Base-by-base conservation (phyloP, 768 basidiomycete species). In the Omphalotus guepiniiformis region DNA sequence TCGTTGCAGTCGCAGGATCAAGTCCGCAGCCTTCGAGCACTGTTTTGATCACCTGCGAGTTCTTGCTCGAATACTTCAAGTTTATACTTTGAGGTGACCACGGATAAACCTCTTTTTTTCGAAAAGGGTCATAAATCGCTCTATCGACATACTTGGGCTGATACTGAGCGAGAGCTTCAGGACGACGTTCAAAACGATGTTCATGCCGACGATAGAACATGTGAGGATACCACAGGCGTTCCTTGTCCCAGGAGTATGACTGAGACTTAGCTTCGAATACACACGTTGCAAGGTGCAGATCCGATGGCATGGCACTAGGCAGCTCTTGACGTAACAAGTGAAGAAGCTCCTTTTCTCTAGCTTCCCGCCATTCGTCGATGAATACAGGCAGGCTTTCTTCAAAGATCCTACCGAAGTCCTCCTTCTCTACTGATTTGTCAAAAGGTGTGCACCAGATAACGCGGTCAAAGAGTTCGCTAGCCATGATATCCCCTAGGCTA, bases 161-260 rank as follows among this genome's bases (percentile, higher is more conserved):
- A 4, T 4, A 9, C 12, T 13, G 6, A 5, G 18, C 18, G 11
- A 9, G 21, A n/a, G n/a, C n/a, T n/a, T n/a, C n/a, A n/a, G n/a
- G n/a, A n/a, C n/a, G n/a, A n/a, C n/a, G n/a, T n/a, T n/a, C n/a
- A n/a, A n/a, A n/a, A n/a, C 46, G 39, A 6, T 13, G 1, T 15
- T 44, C 32, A n/a, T n/a, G n/a, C n/a, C 16, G 4, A 13, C 39
- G 46, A 4, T 39, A 32, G 12, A 47, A 47, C 28, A 47, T 30
- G n/a, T 38, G 37, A 32, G 46, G 38, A 39, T 39, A 47, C 16
- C 29, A 30, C n/a, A 43, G 12, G 42, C 21, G n/a, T 28, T 39
- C n/a, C 21, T 7, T 2, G 18, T n/a, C n/a, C n/a, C 34, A n/a
- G 6, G 15, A n/a, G 21, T 36, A 46, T 1, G n/a, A 7, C 15